phyloP scores from a whole-genome alignment of 1,284 basidiomycete species.

The Hemileia vastatrix region DNA sequence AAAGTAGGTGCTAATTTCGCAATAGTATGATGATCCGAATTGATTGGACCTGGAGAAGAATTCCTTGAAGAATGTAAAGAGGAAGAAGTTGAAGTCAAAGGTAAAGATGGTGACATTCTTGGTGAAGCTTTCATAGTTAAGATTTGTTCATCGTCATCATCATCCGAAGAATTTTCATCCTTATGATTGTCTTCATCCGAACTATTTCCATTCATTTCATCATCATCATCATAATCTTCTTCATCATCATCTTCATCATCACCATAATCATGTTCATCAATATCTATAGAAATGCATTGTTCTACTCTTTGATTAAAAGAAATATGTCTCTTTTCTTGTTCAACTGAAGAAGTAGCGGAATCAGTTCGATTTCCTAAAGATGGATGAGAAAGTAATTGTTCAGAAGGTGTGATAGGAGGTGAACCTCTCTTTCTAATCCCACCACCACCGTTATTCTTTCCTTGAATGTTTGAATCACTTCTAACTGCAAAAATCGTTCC shows the following conservation, averaged over 20 bases:
- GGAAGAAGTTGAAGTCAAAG: too few relatives aligned
- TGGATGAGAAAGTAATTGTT: too few relatives aligned
- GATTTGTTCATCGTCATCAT: too few relatives aligned
- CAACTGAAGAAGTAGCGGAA: too few relatives aligned
- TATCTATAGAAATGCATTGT: conserved; percentile 84
- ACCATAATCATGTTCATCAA: conserved; percentile 36
- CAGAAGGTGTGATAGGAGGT: too few relatives aligned
- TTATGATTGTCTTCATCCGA: conserved; percentile 23
- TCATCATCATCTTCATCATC: conserved; percentile 46
- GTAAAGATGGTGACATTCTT: too few relatives aligned
- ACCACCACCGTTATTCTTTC: conserved; percentile 35
- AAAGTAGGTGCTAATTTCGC: conserved; percentile 88
- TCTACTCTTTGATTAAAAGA: conserved; percentile 97
- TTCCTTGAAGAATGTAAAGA: conserved; percentile 52
- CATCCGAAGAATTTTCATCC: too few relatives aligned
- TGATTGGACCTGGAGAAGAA: conserved; percentile 37
- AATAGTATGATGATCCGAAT: conserved; percentile 64
- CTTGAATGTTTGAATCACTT: conserved; percentile 30
- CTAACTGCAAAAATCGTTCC: too few relatives aligned
- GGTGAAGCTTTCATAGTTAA: too few relatives aligned
- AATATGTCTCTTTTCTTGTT: conserved; percentile 71
- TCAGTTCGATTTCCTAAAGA: too few relatives aligned
- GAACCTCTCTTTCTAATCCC: too few relatives aligned
- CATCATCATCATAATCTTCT: conserved; percentile 54
- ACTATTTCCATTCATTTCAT: conserved; percentile 50